Evolutionary conservation across 192 early-diverging fungal species (phyloP).

Genomic region (Backusella parvicylindrica): DNA sequence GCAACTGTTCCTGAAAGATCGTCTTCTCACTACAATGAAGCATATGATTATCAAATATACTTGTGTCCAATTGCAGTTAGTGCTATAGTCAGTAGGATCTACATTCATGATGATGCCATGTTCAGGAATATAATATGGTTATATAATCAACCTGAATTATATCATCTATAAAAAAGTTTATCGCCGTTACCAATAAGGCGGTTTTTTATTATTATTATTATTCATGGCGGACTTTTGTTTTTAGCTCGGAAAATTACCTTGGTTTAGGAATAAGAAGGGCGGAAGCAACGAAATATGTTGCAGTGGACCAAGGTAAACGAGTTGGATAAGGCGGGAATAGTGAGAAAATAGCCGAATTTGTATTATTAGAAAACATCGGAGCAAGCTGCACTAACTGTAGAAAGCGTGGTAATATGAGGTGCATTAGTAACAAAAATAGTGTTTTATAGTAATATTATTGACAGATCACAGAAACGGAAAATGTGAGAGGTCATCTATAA

Average conservation of each 20-base stretch:
- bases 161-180: not conserved
- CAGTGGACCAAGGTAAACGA: not conserved
- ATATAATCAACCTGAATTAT: not conserved
- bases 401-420: not conserved
- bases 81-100: not conserved
- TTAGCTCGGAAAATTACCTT: not conserved
- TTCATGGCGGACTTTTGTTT: not conserved
- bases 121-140: not conserved
- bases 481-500: not conserved
- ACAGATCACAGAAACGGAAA: not conserved
- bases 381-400: not conserved
- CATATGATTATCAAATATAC: constrained; percentile 25
- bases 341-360: not conserved
- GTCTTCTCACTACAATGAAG: not conserved
- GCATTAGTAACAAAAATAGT: not conserved
- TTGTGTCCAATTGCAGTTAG: constrained; percentile 49
- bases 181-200: not conserved
- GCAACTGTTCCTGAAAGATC: not conserved
- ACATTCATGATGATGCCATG: constrained; percentile 16
- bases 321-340: not conserved
- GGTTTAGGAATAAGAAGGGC: not conserved
- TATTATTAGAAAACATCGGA: not conserved
- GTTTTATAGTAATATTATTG: not conserved
- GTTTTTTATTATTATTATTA: not conserved
- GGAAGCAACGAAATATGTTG: not conserved